phyloP scores from a whole-genome alignment of 192 early-diverging fungal species.

The Coemansia sp. region DNA sequence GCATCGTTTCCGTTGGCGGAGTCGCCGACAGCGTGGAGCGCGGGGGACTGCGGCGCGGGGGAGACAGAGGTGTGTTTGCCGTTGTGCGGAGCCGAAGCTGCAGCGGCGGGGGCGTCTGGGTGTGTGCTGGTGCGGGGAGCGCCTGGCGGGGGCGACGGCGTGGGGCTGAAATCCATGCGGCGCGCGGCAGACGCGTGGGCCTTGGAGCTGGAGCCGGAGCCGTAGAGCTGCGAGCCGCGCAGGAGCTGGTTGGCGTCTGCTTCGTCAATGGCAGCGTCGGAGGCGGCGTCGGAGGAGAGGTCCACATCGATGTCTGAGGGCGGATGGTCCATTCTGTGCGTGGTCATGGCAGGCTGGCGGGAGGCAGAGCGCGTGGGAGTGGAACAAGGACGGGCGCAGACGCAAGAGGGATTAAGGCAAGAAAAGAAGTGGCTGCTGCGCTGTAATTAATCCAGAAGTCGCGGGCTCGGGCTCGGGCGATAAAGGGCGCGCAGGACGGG shows the following conservation, averaged over 20 bases:
- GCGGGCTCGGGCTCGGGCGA: constrained; percentile 16
- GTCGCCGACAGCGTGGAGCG: constrained; percentile 6
- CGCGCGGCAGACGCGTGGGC: constrained; percentile 13
- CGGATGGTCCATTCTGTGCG: constrained; percentile 50
- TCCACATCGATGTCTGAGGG: constrained; percentile 55
- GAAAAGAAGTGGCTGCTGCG: constrained; percentile 32
- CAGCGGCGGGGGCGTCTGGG: neutral
- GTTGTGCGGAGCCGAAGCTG: constrained; percentile 14
- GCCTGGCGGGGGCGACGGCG: constrained; percentile 44
- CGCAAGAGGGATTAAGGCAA: constrained; percentile 3
- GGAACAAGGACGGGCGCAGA: neutral
- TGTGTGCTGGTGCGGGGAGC: neutral
- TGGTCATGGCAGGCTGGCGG: constrained; percentile 43
- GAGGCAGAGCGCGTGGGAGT: constrained; percentile 9
- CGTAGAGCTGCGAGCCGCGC: constrained; percentile 31
- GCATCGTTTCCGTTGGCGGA: constrained; percentile 32
- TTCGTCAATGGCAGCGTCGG: constrained; percentile 38
- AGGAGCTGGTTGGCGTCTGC: constrained; percentile 42
- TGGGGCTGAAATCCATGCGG: constrained; percentile 56
- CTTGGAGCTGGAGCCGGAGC: constrained; percentile 24
- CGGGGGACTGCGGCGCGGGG: constrained; percentile 7
- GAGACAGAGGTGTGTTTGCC: constrained; percentile 7
- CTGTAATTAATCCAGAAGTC: constrained; percentile 27
- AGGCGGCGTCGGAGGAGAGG: constrained; percentile 48
- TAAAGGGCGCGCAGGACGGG: neutral